Base-by-base conservation (phyloP, 495 filamentous ascomycete species). In the Penicillium atrosanguineum region DNA sequence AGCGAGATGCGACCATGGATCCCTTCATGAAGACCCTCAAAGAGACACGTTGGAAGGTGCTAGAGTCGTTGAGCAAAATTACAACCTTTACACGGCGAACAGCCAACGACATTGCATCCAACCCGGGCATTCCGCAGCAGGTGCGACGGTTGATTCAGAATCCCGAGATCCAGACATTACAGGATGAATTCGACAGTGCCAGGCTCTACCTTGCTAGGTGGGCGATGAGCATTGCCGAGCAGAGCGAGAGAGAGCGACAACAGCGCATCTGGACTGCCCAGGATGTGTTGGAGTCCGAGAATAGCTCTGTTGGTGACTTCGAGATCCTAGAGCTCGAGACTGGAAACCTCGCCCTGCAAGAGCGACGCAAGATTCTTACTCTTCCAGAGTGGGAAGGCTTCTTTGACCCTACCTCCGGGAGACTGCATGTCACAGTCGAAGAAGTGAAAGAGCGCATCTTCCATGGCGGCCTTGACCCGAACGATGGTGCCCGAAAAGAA, bases 141-240 rank as follows among this genome's bases (percentile, higher is more conserved):
- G 83, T 97, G 25, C 81, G 87, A 59, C 81, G 90, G 47, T 59
- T 98, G 64, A 83, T 97, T 75, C 82, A 85, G 61, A 96, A 95
- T 50, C 95, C 94, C 1, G 92, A 98, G 64, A 92, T 98, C 11
- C 91, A 96, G 69, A 96, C 90, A 0, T 60, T 98, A 43, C 90
- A 94, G 66, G 92, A 97, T 54, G 94, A 98, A 65, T 98, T 97
- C 57, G 95, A 97, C 70, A 95, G 90, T 61, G 94, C 95, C 6
- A 80, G 94, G 55, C 74, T 98, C 36, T 98, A 98, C 61, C 77
- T 98, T 20, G 94, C 94, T 3, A 79, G 94, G 42, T 98, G 94
- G 94, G 94, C 94, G 0, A 97, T 97, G 94, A 95, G 90, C 1
- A 95, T 98, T 48, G 91, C 93, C 0, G 94, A 98, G 68, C 94